Base-by-base conservation (phyloP, 2,329 filamentous ascomycete species). In the Capronia epimyces region DNA sequence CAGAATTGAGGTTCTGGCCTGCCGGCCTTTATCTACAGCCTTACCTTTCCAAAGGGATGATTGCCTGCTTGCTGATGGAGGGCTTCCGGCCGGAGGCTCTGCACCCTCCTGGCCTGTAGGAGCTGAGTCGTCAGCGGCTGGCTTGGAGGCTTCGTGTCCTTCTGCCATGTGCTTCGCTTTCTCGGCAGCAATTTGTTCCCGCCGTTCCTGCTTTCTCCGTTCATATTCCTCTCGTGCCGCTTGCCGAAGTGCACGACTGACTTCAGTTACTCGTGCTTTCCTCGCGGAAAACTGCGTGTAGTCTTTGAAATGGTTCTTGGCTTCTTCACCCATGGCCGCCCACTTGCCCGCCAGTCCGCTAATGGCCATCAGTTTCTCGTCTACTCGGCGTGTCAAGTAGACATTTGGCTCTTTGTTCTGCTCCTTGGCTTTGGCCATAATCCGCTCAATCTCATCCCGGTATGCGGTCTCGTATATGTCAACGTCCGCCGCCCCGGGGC, bases 391-490 rank as follows among this genome's bases (percentile, higher is more conserved):
- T 1, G 70, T 79, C 20, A 78, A 64, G 60, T 84, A 86, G 13
- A 87, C 73, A 15, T 75, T 82, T 1, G 82, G 74, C 27, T 66
- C 63, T 55, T 70, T 64, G 45, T 63, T 63, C 21, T 64, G 60
- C 20, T 64, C 64, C 15, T 65, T 59, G n/a, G 62, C 67, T 44
- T 62, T 60, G 56, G 72, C 67, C 24, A 79, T 69, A 62, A 96
- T 91, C 13, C 84, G 79, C 52, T 85, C 79, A 22, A 93, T 80
- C 69, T 96, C 88, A 54, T 86, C 80, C 63, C 87, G 82, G 65
- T 95, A 96, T 0, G 91, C 91, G 1, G 79, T 81, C 66, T 95
- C 88, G 66, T 95, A 96, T 51, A 97, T 84, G 64, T 93, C 83
- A 61, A 88, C 88, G 53, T 94, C 89, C 4, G 87, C 86, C 1